phyloP scores from a whole-genome alignment of 192 early-diverging fungal genomes.

The Haplosporangium gracile region DNA sequence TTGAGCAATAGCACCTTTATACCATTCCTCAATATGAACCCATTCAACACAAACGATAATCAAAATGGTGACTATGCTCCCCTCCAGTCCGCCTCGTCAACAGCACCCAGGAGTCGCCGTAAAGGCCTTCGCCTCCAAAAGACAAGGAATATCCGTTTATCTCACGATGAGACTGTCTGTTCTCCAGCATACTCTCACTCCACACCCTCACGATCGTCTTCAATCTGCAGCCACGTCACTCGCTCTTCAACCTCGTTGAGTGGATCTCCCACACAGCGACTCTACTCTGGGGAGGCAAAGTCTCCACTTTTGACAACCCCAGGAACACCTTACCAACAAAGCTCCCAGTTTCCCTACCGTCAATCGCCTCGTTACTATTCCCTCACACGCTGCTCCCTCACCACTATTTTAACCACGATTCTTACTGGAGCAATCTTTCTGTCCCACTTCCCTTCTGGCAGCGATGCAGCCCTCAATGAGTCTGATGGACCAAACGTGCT shows the following conservation, averaged over 20 bases:
- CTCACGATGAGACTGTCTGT: no score
- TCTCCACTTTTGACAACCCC: background rate
- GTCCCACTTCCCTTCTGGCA: slow-evolving; percentile 11
- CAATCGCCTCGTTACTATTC: slow-evolving; percentile 13
- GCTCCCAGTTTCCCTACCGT: background rate
- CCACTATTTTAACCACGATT: background rate
- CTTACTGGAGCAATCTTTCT: slow-evolving; percentile 13
- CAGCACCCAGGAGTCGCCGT: background rate
- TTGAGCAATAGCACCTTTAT: background rate
- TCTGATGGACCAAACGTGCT: background rate
- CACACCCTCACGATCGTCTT: slow-evolving; percentile 3
- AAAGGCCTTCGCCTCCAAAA: background rate
- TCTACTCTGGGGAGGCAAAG: background rate
- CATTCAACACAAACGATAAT: background rate
- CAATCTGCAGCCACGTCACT: background rate
- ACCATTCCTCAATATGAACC: background rate
- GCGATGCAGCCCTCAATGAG: slow-evolving; percentile 17
- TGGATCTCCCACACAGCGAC: background rate
- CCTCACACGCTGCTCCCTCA: slow-evolving; percentile 15
- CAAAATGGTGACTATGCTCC: background rate
- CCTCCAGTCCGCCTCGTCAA: background rate
- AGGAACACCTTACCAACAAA: background rate
- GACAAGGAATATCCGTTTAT: background rate
- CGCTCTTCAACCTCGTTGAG: background rate
- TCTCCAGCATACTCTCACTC: background rate